Evolutionary conservation across 345 rosid species (phyloP).

Genomic region (Laguncularia racemosa): DNA sequence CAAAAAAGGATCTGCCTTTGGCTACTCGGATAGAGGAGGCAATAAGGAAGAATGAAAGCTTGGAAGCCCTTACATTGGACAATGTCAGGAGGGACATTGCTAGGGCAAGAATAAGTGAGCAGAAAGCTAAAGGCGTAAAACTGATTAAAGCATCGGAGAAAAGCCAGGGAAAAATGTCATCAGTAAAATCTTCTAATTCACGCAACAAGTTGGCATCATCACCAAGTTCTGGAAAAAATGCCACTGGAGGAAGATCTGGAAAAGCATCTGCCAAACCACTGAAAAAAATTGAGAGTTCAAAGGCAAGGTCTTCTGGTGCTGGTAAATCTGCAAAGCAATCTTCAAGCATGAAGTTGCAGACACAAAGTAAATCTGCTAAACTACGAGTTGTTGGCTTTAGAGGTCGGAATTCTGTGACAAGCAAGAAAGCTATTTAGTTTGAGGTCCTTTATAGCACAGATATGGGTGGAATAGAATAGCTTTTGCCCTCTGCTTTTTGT

Average conservation of each 20-base stretch:
- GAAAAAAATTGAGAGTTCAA: conserved; percentile 18
- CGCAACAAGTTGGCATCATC: conserved; percentile 16
- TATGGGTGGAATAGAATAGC: too few species aligned
- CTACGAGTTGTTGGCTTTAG: conserved; percentile 70
- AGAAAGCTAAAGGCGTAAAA: conserved; percentile 47
- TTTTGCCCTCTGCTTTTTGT: too few species aligned
- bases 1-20: conserved; percentile 46
- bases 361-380: conserved; percentile 28
- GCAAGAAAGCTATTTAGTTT: conserved; percentile 32
- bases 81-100: conserved; percentile 61
- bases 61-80: conserved; percentile 61
- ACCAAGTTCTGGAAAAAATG: conserved; percentile 21
- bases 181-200: conserved; percentile 14
- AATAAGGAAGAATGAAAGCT: conserved; percentile 73
- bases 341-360: conserved; percentile 18
- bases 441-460: conserved; percentile 14
- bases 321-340: conserved; percentile 10
- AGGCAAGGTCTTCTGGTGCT: conserved; percentile 16
- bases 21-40: conserved; percentile 75
- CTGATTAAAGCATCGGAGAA: conserved; percentile 27
- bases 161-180: conserved; percentile 22
- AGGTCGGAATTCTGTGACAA: conserved; percentile 45
- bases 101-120: conserved; percentile 52
- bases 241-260: conserved; percentile 26
- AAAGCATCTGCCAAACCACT: conserved; percentile 30